Percentiles rank a stretch among this genome's conserved stretches.
phyloP scores from a whole-genome alignment of 1,139 yeast species.

The Yamadazyma pseudoaaseri region DNA sequence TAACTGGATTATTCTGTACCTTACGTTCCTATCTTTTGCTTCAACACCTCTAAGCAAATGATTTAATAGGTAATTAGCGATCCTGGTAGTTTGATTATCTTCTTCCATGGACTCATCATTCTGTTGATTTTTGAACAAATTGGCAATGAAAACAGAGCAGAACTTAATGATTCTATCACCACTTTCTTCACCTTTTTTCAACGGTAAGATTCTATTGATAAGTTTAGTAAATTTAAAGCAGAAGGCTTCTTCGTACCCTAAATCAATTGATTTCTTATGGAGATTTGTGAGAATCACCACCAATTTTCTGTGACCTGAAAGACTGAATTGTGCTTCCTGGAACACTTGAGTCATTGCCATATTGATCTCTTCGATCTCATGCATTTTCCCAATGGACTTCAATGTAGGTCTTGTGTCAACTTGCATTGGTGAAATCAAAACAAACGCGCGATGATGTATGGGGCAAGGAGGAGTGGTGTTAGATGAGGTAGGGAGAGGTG shows the following conservation, averaged over 20 bases:
- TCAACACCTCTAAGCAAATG: slow-evolving; percentile 75
- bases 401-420: slow-evolving; percentile 7
- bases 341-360: slow-evolving; percentile 65
- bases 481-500: neutral
- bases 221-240: slow-evolving; percentile 57
- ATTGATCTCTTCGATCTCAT: slow-evolving; percentile 26
- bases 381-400: slow-evolving; percentile 16
- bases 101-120: slow-evolving; percentile 16
- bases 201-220: slow-evolving; percentile 61
- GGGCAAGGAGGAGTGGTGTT: neutral
- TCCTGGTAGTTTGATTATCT: slow-evolving; percentile 32
- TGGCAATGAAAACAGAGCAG: slow-evolving; percentile 61
- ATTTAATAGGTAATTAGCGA: slow-evolving; percentile 60
- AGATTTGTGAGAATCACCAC: slow-evolving; percentile 61
- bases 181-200: slow-evolving; percentile 67
- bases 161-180: slow-evolving; percentile 82
- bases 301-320: slow-evolving; percentile 77
- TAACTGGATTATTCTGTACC: slow-evolving; percentile 79
- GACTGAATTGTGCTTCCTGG: slow-evolving; percentile 74
- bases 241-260: slow-evolving; percentile 58
- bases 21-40: slow-evolving; percentile 71
- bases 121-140: slow-evolving; percentile 32
- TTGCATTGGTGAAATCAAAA: slow-evolving; percentile 5
- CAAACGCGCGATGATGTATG: slow-evolving; percentile 7
- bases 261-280: slow-evolving; percentile 53